These are phyloP conservation scores for Spathaspora arborariae DNA, from an alignment of 805 yeast genomes.

Conservation along the genomic window DNA sequence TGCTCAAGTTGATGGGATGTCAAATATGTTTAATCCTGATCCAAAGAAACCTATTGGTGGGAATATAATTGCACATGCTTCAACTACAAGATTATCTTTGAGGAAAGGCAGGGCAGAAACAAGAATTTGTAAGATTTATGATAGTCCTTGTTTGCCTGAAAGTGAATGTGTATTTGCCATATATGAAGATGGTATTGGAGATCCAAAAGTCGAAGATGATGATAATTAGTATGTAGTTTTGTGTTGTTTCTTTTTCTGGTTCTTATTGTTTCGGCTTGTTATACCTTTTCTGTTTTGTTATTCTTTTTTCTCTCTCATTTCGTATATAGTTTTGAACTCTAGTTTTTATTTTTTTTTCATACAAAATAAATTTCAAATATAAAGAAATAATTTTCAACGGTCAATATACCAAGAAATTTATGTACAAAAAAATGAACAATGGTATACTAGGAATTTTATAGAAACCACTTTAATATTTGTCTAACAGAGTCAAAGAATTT, in stretches of 20 bases:
- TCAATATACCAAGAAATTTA: not conserved
- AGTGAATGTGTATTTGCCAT: slow-evolving; percentile 93
- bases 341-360: not conserved
- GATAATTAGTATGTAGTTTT: not conserved
- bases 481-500: too few relatives aligned
- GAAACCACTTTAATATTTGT: too few relatives aligned
- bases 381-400: not conserved
- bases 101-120: slow-evolving; percentile 90
- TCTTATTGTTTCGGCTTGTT: not conserved
- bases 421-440: too few relatives aligned
- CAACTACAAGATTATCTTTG: slow-evolving; percentile 88
- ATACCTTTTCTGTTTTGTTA: not conserved
- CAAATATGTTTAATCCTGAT: slow-evolving; percentile 80
- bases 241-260: not conserved
- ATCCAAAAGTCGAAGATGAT: slow-evolving; percentile 80
- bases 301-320: not conserved
- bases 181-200: slow-evolving; percentile 95
- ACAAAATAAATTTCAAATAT: not conserved
- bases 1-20: slow-evolving; percentile 95
- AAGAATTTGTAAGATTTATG: slow-evolving; percentile 91
- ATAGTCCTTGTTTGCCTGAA: slow-evolving; percentile 95
- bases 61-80: slow-evolving; percentile 93
- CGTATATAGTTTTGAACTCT: not conserved
- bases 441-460: too few relatives aligned
- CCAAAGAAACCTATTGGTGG: slow-evolving; percentile 99